These are phyloP conservation scores for Leccinum disarticulatum DNA, from an alignment of 768 basidiomycete genomes.

Conservation along the genomic window DNA sequence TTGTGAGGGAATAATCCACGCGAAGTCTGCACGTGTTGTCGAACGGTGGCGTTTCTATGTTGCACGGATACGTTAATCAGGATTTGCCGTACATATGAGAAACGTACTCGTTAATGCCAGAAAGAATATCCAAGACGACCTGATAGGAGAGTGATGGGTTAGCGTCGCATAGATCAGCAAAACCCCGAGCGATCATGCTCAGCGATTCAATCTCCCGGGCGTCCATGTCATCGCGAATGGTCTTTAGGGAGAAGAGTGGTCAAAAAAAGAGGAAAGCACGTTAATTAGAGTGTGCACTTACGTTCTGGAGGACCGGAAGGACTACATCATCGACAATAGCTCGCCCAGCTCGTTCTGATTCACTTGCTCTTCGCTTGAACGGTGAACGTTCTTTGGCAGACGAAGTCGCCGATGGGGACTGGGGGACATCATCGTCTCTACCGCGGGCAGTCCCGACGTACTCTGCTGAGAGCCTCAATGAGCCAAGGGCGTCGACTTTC, in stretches of 20 bases:
- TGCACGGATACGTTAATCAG: slow-evolving; percentile 7
- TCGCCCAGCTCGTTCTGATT: slow-evolving; percentile 62
- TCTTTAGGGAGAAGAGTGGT: slow-evolving; percentile 38
- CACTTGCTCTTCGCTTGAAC: slow-evolving; percentile 53
- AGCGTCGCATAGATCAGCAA: slow-evolving; percentile 77
- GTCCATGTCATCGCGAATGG: slow-evolving; percentile 81
- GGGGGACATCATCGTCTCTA: slow-evolving; percentile 50
- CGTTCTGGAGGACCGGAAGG: slow-evolving; percentile 74
- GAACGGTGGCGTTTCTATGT: slow-evolving; percentile 70
- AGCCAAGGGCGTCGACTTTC: slow-evolving; percentile 81
- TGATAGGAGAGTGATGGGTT: slow-evolving; percentile 87
- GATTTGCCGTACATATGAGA: neutral
- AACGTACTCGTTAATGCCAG: slow-evolving; percentile 88
- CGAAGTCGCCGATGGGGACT: slow-evolving; percentile 43
- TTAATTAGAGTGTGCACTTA: slow-evolving; percentile 35
- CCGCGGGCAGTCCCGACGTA: slow-evolving; percentile 71
- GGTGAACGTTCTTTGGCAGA: slow-evolving; percentile 40
- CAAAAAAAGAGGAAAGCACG: neutral
- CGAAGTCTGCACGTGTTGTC: slow-evolving; percentile 81
- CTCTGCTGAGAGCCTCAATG: slow-evolving; percentile 73
- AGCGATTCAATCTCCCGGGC: slow-evolving; percentile 86
- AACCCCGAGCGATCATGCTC: slow-evolving; percentile 87
- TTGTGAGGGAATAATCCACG: slow-evolving; percentile 79
- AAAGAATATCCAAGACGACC: slow-evolving; percentile 83
- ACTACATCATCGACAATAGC: slow-evolving; percentile 82